Evolutionary conservation across 768 basidiomycete species (phyloP).

Genomic region (Mycena amicta): DNA sequence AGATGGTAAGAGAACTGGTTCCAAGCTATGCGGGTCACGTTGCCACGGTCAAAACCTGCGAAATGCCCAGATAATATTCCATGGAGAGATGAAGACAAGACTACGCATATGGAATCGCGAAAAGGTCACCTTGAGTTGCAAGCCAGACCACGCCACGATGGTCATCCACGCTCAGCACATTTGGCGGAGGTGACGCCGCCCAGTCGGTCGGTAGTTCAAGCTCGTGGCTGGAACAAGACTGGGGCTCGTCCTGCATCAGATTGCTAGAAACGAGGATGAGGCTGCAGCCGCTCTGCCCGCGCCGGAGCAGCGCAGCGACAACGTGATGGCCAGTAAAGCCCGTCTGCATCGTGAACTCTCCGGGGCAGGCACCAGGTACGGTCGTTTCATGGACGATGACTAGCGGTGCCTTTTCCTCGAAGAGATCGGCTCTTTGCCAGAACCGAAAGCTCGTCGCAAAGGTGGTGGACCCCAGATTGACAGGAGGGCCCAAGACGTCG

Average conservation of each 20-base stretch:
- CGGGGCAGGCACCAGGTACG: slow-evolving; percentile 10
- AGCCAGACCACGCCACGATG: slow-evolving; percentile 13
- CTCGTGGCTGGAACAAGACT: slow-evolving; percentile 14
- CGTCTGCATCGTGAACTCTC: slow-evolving; percentile 11
- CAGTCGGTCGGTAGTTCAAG: slow-evolving; percentile 12
- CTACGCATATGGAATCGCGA: slow-evolving; percentile 14
- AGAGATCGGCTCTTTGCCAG: slow-evolving; percentile 4
- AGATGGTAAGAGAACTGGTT: too few species aligned
- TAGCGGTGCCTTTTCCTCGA: not conserved
- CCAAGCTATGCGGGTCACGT: too few species aligned
- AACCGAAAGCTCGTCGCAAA: slow-evolving; percentile 17
- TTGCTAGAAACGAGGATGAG: slow-evolving; percentile 7
- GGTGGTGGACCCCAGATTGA: slow-evolving; percentile 8
- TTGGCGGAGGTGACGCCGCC: slow-evolving; percentile 5
- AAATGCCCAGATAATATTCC: too few species aligned
- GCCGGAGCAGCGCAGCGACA: slow-evolving; percentile 9
- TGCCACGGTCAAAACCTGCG: too few species aligned
- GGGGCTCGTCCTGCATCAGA: not conserved
- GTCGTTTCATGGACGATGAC: slow-evolving; percentile 4
- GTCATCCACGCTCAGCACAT: slow-evolving; percentile 12
- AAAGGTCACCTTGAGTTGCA: not conserved
- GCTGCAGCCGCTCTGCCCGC: not conserved
- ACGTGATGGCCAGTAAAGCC: slow-evolving; percentile 7
- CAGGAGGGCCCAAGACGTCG: slow-evolving; percentile 7
- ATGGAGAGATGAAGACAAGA: not conserved